Percentiles rank a stretch among this genome's conserved stretches.
These are phyloP conservation scores for Massariosphaeria phaeospora DNA, from an alignment of 495 filamentous ascomycete genomes.

Conservation along the genomic window DNA sequence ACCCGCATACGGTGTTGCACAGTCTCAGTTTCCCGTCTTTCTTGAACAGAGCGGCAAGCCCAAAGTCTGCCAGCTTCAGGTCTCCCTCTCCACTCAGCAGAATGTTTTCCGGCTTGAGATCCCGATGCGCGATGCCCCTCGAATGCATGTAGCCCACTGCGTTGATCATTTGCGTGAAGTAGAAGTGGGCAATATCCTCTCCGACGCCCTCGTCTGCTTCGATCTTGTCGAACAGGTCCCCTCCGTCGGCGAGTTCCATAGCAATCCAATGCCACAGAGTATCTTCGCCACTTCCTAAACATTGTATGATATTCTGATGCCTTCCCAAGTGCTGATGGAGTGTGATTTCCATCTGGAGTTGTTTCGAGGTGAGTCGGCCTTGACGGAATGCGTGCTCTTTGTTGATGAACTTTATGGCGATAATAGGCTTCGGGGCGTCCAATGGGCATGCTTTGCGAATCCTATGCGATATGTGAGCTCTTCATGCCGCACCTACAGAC, in stretches of 20 bases:
- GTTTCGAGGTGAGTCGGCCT: slow-evolving; percentile 81
- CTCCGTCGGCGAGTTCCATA: slow-evolving; percentile 94
- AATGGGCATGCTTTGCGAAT: slow-evolving; percentile 89
- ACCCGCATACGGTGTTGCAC: slow-evolving; percentile 86
- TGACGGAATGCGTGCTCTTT: slow-evolving; percentile 86
- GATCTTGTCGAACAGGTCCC: slow-evolving; percentile 98
- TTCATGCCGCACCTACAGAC: not conserved
- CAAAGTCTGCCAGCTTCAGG: slow-evolving; percentile 96
- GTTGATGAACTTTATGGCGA: slow-evolving; percentile 98
- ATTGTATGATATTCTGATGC: slow-evolving; percentile 89
- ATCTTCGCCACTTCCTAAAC: slow-evolving; percentile 83
- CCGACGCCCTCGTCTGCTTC: slow-evolving; percentile 90
- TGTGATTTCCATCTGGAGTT: slow-evolving; percentile 81
- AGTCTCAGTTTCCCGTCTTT: slow-evolving; percentile 75
- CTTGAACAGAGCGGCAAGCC: slow-evolving; percentile 87
- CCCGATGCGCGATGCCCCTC: slow-evolving; percentile 44
- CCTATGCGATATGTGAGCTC: slow-evolving; percentile 45
- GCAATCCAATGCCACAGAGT: slow-evolving; percentile 92
- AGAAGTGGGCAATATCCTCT: slow-evolving; percentile 91
- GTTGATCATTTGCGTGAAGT: slow-evolving; percentile 86
- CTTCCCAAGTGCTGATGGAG: slow-evolving; percentile 81
- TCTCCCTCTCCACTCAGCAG: slow-evolving; percentile 66
- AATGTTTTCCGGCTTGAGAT: slow-evolving; percentile 46
- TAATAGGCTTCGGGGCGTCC: slow-evolving; percentile 64
- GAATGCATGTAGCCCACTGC: slow-evolving; percentile 94